Base-by-base conservation (phyloP, 2,329 filamentous ascomycete genomes). In the Fusarium succisae region DNA sequence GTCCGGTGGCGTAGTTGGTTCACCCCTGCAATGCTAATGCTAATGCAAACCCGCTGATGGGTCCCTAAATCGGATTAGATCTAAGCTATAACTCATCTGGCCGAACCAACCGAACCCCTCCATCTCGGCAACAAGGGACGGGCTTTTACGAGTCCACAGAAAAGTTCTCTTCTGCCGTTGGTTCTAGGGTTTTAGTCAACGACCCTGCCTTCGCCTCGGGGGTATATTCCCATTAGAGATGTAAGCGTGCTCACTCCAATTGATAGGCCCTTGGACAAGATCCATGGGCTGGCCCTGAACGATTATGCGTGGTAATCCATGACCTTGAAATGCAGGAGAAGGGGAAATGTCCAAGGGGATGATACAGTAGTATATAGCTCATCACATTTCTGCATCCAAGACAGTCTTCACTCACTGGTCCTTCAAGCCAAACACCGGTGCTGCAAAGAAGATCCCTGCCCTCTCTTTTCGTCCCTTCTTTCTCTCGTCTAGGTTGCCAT, bases 21-120 rank as follows among this genome's bases (percentile, higher is more conserved):
- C 14, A 13, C 15, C 28, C 63, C 41, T 67, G 63, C 48, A n/a
- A 22, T 26, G 20, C 8, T 11, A 37, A 18, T 22, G n/a, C 30
- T 32, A 28, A 61, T 39, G 57, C 45, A 53, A 37, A n/a, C 35
- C 20, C 38, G 45, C 38, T 50, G 24, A 51, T 28, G 56, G 63
- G 58, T 41, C 38, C 70, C 55, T 44, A 55, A 70, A 73, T 73
- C 47, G 60, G 71, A 66, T 70, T 73, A 70, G 70, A 73, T 73
- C 66, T 63, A 50, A 50, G 39, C 26, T 37, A 56, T 28, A 37
- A 62, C 32, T 44, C 4, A 53, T 60, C 38, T 61, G 47, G 37
- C 37, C n/a, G n/a, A 39, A 32, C 35, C 18, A 60, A 39, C 37
- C 18, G 20, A 54, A 35, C 55, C 66, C 59, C 41, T 54, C 55